Percentiles rank a stretch among this genome's conserved stretches.
Conservation (phyloP, 306 rosid species). For the Lagenaria siceraria region DNA sequence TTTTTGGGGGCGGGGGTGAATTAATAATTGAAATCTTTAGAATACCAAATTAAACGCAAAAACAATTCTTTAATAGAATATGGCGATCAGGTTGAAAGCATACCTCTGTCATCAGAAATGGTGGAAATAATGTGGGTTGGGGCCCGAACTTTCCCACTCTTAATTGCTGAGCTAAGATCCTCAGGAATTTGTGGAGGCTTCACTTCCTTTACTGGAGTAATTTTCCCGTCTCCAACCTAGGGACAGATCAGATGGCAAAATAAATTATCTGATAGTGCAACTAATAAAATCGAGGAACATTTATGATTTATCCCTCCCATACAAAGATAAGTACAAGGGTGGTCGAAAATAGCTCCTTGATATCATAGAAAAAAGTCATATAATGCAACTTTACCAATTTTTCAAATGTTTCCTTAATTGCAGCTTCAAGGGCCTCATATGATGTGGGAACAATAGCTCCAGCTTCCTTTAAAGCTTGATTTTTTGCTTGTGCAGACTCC, state of each 20-base stretch:
- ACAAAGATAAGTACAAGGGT: background rate
- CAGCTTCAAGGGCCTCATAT: slow-evolving; percentile 66
- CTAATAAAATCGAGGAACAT: background rate
- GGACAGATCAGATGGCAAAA: slow-evolving; percentile 7
- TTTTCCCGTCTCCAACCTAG: slow-evolving; percentile 62
- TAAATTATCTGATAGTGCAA: background rate
- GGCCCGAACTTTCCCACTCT: slow-evolving; percentile 96
- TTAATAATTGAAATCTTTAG: background rate
- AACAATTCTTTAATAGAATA: background rate
- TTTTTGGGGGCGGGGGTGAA: no score
- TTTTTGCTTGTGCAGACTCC: slow-evolving; percentile 98
- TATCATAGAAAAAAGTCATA: slow-evolving; percentile 11
- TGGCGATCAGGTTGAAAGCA: background rate
- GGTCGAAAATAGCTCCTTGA: background rate
- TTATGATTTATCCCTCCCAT: background rate
- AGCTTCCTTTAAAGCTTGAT: slow-evolving; percentile 85
- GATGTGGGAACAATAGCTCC: slow-evolving; percentile 98
- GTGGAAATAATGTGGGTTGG: slow-evolving; percentile 98
- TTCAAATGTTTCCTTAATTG: slow-evolving; percentile 72
- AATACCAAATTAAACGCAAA: background rate
- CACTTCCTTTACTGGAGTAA: slow-evolving; percentile 67
- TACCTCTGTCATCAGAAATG: slow-evolving; percentile 98
- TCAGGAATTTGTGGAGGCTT: slow-evolving; percentile 95
- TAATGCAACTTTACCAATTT: slow-evolving; percentile 50
- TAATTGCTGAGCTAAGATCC: slow-evolving; percentile 74